Evolutionary conservation across 1,284 basidiomycete genomes (phyloP), one percentile per base, ranked within the genome.

Genomic region (Ustilago xerochloae): DNA sequence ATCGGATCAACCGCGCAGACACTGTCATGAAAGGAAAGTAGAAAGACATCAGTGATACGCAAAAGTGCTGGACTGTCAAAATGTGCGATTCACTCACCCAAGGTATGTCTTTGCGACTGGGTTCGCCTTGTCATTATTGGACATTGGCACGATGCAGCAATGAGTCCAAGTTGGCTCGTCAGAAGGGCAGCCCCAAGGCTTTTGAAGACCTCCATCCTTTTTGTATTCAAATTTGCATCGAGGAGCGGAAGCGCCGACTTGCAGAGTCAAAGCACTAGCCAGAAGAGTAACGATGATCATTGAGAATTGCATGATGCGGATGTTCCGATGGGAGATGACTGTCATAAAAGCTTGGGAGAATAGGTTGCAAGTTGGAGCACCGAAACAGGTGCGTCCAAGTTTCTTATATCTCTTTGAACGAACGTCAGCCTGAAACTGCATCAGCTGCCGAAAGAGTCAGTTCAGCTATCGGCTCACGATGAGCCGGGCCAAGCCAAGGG

Each of bases 221-320:
- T 15, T 3, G 36, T 50, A 63, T 29, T 53, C 4, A 45, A 67
- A 49, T 2, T 38, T 30, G 55, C 65, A 68, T 10, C 50, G 59
- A 20, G 59, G 59, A n/a, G 65, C 59, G 20, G 59, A 54, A 29
- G 59, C 65, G 32, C 16, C 15, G 29, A 54, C 55, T n/a, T 38
- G 49, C 36, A 54, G 18, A 13, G 32, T 47, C 12, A 32, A 12
- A 29, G 13, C 49, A 20, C 30, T 26, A 6, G 46, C 51, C 16
- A 58, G 29, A 3, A 68, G 20, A 9, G 53, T 12, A n/a, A 18
- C 4, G 24, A 29, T 20, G 30, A 53, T 8, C 16, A 43, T 20
- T 8, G 50, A 15, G n/a, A n/a, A 4, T 6, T 53, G 48, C 64
- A 67, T 62, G 13, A n/a, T 45, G 50, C 45, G 56, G 33, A 22